Percentiles rank a stretch among this genome's conserved stretches.
Evolutionary conservation across 306 rosid species (phyloP).

Genomic region (Pueraria montana): DNA sequence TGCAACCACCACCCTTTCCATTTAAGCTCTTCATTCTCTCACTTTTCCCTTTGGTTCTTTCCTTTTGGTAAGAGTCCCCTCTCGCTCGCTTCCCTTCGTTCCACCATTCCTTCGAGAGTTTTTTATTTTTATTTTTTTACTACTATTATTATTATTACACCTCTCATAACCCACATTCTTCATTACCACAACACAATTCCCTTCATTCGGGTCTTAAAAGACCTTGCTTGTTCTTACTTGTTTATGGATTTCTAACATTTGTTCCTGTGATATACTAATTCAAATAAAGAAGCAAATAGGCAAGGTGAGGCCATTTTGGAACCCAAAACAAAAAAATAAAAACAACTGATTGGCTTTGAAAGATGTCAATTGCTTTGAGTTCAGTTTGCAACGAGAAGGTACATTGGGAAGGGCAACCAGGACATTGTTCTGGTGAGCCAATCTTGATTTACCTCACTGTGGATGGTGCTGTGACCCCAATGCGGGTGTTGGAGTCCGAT

Average conservation of each 20-base stretch:
- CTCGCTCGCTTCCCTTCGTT: conserved; percentile 49
- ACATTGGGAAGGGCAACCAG: conserved; percentile 46
- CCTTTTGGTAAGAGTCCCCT: conserved; percentile 77
- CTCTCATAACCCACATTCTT: background rate
- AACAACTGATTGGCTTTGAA: conserved; percentile 44
- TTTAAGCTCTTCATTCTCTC: conserved; percentile 54
- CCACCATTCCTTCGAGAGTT: conserved; percentile 55
- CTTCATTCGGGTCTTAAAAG: no score
- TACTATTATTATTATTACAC: background rate
- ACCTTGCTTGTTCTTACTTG: background rate
- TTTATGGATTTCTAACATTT: background rate
- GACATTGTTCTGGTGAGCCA: conserved; percentile 55
- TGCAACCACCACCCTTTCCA: conserved; percentile 33
- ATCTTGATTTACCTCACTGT: conserved; percentile 63
- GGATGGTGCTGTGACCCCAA: conserved; percentile 60
- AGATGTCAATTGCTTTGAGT: conserved; percentile 70
- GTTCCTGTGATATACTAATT: background rate
- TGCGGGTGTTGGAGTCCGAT: conserved; percentile 71
- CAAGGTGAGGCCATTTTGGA: conserved; percentile 24
- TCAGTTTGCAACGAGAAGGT: conserved; percentile 57
- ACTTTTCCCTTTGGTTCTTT: conserved; percentile 68
- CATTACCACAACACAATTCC: background rate
- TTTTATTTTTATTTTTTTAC: background rate
- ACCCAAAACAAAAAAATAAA: background rate
- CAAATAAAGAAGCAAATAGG: conserved; percentile 4